phyloP scores from a whole-genome alignment of 495 filamentous ascomycete genomes.

The Penicillium roqueforti region DNA sequence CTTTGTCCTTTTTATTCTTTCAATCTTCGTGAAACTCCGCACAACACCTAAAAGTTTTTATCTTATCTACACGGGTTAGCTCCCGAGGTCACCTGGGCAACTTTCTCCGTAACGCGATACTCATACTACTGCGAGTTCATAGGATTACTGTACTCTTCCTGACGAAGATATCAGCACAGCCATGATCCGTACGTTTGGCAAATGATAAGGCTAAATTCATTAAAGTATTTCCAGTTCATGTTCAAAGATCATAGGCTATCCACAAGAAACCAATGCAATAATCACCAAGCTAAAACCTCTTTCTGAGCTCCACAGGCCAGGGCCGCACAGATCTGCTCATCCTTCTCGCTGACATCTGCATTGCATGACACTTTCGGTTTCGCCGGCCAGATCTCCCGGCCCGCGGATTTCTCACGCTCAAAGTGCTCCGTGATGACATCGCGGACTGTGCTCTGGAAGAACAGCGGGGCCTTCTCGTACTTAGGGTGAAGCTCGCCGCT shows the following conservation, averaged over 20 bases:
- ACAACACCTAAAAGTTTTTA: too few species aligned
- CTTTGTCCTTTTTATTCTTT: too few species aligned
- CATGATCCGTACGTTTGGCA: neutral
- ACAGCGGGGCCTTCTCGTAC: constrained; percentile 46
- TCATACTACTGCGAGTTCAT: too few species aligned
- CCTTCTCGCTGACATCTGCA: constrained; percentile 22
- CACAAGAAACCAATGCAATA: neutral
- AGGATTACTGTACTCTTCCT: too few species aligned
- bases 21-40: too few species aligned
- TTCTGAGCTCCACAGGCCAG: constrained; percentile 26
- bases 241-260: neutral
- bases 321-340: constrained; percentile 26
- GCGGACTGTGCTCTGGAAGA: constrained; percentile 43
- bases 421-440: constrained; percentile 40
- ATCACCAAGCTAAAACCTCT: constrained; percentile 29
- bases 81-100: too few species aligned
- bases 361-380: constrained; percentile 22
- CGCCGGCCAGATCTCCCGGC: constrained; percentile 44
- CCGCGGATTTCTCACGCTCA: constrained; percentile 34
- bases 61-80: too few species aligned
- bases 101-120: too few species aligned
- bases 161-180: too few species aligned
- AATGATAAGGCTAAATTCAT: neutral
- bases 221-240: neutral
- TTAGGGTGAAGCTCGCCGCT: constrained; percentile 49